Evolutionary conservation across 177 flowering plant genomes (phyloP).

Genomic region (Vitis hybrid): DNA sequence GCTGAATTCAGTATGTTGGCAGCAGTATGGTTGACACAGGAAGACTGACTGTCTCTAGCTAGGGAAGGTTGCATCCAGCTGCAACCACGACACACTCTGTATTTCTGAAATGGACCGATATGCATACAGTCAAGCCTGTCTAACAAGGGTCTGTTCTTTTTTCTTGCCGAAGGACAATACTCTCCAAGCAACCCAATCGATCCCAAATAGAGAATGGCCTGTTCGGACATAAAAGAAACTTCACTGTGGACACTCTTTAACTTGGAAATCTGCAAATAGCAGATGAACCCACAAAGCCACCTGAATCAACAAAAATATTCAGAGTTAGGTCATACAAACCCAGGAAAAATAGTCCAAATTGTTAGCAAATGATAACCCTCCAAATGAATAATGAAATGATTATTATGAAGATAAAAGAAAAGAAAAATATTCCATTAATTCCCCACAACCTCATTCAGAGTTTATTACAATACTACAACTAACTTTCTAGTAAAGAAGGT

Average conservation of each 20-base stretch:
- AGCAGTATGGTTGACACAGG: constrained; percentile 1
- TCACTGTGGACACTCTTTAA: constrained; percentile 14
- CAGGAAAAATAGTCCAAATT: background rate
- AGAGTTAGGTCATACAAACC: background rate
- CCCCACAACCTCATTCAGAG: no score
- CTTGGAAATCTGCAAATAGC: constrained; percentile 12
- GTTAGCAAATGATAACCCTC: no score
- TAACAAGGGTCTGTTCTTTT: constrained; percentile 17
- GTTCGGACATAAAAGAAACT: constrained; percentile 31
- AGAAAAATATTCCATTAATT: no score
- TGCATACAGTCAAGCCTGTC: constrained; percentile 15
- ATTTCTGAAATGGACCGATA: constrained; percentile 10
- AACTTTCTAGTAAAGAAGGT: no score
- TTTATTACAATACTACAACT: no score
- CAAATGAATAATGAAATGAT: no score
- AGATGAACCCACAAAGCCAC: constrained; percentile 5
- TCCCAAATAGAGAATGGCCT: constrained; percentile 13
- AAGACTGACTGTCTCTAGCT: constrained; percentile 4
- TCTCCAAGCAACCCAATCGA: constrained; percentile 28
- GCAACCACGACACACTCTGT: constrained; percentile 12
- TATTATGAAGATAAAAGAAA: no score
- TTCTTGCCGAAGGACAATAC: constrained; percentile 25
- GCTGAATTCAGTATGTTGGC: background rate
- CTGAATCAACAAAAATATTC: background rate
- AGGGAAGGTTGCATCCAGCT: constrained; percentile 16